Base-by-base conservation (phyloP, 495 filamentous ascomycete species). In the Geopyxis carbonaria region DNA sequence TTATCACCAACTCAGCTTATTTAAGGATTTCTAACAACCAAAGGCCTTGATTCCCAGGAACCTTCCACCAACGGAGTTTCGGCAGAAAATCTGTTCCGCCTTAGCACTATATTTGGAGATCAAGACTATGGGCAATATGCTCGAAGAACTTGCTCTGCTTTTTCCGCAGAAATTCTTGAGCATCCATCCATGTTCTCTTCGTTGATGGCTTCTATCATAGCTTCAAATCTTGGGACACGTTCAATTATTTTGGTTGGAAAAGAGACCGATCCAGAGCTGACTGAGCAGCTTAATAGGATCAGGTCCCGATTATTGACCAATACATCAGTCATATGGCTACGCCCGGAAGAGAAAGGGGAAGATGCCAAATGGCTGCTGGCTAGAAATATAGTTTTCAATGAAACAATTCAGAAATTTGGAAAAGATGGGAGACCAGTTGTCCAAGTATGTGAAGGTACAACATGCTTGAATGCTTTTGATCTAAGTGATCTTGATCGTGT, bases 171-270 rank as follows among this genome's bases (percentile, higher is more conserved):
- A 58, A 73, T 93, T 39, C 61, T 92, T 47, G 83, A 94, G 50
- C 83, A 95, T 47, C 89, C 89, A 0, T 86, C 81, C 64, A 63
- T 93, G 7, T 94, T 89, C 53, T 70, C 76, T 0, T 76, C 80
- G 8, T 63, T 94, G 46, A 63, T 95, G 57, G 69, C 73, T 16
- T 69, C 69, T 2, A 73, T 94, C 5, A 75, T 93, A 5, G 74
- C 69, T 2, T 62, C 62, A 15, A 64, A 73, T 37, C 54, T 93
- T 2, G 76, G 77, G 18, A 64, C 72, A 32, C 69, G 67, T 3
- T 61, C 51, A 14, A 46, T 56, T 3, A 47, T 56, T 51, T 23
- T 61, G 59, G 29, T 64, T 56, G 27, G 53, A 65, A 19, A 67
- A 57, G 9, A 66, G 53, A 3, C 57, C 64, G 2, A 62, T 59